Base-by-base conservation (phyloP, 2,329 filamentous ascomycete species). In the Fusarium redolens region DNA sequence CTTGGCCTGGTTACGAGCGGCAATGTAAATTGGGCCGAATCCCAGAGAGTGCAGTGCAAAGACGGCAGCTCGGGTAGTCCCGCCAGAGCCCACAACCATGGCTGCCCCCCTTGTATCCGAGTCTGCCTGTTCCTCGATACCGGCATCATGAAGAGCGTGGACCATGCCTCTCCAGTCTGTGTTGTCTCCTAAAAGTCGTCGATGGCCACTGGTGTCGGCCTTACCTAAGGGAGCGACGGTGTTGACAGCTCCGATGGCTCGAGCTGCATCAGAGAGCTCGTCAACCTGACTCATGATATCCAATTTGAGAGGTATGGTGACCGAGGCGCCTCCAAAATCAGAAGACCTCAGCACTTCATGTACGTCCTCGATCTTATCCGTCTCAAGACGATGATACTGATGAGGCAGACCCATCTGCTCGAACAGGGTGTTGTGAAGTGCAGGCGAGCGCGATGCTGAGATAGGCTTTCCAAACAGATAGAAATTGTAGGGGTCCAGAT, bases 141-240 rank as follows among this genome's bases (percentile, higher is more conserved):
- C 93, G 4, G 90, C 91, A 45, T 89, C 89, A 64, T 88, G 90
- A 25, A 99, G 88, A 7, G 93, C 92, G 75, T 92, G 90, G 5
- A 93, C 90, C 91, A 99, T 99, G 70, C 96, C 96, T 78, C 91
- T 89, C 92, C 95, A 99, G 84, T 99, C 96, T 17, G 96, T 99
- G 82, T 99, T 99, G 80, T 95, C 93, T 47, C 96, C 96, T 20
- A 93, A 81, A 6, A 98, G 89, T 7, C 86, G 88, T 54, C 82
- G 82, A 61, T 85, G 82, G 7, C 83, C 85, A 6, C 81, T 84
- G 12, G 75, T 78, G 12, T 83, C 79, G 9, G 55, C 31, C 79
- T 79, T 18, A 54, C 59, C 35, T 6, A 89, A 79, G 1, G 93
- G 91, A 33, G 97, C 90, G 77, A 99, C 92, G 22, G 96, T 99